Percentiles rank a stretch among this genome's conserved stretches.
Conservation (phyloP, 1,139 yeast species). For the Taiozyma sp. region DNA sequence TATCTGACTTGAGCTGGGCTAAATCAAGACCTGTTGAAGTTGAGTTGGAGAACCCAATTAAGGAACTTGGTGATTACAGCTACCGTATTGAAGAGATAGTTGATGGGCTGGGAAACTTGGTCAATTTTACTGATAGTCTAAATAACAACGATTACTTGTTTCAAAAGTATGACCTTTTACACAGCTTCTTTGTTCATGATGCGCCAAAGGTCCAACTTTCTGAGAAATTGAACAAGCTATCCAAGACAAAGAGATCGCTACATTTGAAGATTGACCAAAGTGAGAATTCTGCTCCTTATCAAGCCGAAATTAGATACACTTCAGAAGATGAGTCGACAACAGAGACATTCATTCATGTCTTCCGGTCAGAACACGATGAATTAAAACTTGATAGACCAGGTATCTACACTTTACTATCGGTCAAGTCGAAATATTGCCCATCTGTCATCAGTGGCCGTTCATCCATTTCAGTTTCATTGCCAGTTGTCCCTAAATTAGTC, state of each 20-base stretch:
- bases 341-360: slow-evolving; percentile 32
- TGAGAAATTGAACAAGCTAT: slow-evolving; percentile 32
- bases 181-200: slow-evolving; percentile 58
- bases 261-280: slow-evolving; percentile 29
- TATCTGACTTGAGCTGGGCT: slow-evolving; percentile 49
- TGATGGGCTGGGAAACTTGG: slow-evolving; percentile 73
- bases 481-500: slow-evolving; percentile 49
- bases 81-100: slow-evolving; percentile 63
- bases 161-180: slow-evolving; percentile 42
- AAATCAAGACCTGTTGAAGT: slow-evolving; percentile 41
- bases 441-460: slow-evolving; percentile 52
- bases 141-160: slow-evolving; percentile 31
- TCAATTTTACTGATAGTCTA: slow-evolving; percentile 42
- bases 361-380: slow-evolving; percentile 23
- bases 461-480: slow-evolving; percentile 41
- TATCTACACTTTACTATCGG: slow-evolving; percentile 46
- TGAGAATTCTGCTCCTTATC: slow-evolving; percentile 38
- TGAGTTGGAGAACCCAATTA: slow-evolving; percentile 43
- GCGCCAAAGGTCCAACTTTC: slow-evolving; percentile 47
- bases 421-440: slow-evolving; percentile 57
- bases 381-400: slow-evolving; percentile 57
- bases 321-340: slow-evolving; percentile 29
- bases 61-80: slow-evolving; percentile 53
- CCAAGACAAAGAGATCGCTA: slow-evolving; percentile 40
- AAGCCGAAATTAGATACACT: slow-evolving; percentile 35